These are phyloP conservation scores for Alternaria ventricosa DNA, from an alignment of 2,329 filamentous ascomycete genomes.

Conservation along the genomic window DNA sequence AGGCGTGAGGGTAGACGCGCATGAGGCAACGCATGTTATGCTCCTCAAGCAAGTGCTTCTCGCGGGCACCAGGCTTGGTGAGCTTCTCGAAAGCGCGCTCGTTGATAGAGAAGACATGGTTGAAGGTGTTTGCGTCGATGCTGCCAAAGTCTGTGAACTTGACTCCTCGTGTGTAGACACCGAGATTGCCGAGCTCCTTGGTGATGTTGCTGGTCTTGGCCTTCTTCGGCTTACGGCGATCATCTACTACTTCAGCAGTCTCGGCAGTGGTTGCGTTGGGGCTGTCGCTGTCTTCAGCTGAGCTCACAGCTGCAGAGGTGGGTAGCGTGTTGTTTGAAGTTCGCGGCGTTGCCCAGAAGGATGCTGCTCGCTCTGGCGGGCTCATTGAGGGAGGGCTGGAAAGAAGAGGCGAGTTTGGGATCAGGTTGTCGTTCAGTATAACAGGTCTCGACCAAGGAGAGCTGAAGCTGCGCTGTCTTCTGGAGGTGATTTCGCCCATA, in stretches of 20 bases:
- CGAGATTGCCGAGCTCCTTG: constrained; percentile 81
- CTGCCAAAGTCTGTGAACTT: constrained; percentile 84
- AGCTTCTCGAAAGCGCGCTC: constrained; percentile 86
- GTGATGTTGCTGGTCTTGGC: constrained; percentile 81
- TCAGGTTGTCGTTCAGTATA: constrained; percentile 62
- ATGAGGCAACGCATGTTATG: constrained; percentile 89
- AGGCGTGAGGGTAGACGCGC: constrained; percentile 88
- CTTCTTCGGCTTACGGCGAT: constrained; percentile 67
- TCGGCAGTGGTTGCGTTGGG: constrained; percentile 62
- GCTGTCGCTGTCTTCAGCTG: constrained; percentile 79
- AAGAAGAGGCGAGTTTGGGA: constrained; percentile 57
- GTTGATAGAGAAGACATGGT: constrained; percentile 95
- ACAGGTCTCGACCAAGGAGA: constrained; percentile 74
- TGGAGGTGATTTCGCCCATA: constrained; percentile 43
- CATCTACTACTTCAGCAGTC: constrained; percentile 59
- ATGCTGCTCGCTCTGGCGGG: constrained; percentile 55
- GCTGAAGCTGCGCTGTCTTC: constrained; percentile 71
- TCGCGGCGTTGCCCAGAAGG: constrained; percentile 59
- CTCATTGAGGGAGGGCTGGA: constrained; percentile 62
- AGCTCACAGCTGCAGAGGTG: constrained; percentile 61
- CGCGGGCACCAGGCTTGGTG: constrained; percentile 75
- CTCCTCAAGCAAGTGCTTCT: constrained; percentile 78
- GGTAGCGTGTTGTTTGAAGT: constrained; percentile 62
- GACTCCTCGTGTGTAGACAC: constrained; percentile 77
- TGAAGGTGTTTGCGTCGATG: constrained; percentile 81